Base-by-base conservation (phyloP, 2,329 filamentous ascomycete species). In the Fonsecaea monophora region DNA sequence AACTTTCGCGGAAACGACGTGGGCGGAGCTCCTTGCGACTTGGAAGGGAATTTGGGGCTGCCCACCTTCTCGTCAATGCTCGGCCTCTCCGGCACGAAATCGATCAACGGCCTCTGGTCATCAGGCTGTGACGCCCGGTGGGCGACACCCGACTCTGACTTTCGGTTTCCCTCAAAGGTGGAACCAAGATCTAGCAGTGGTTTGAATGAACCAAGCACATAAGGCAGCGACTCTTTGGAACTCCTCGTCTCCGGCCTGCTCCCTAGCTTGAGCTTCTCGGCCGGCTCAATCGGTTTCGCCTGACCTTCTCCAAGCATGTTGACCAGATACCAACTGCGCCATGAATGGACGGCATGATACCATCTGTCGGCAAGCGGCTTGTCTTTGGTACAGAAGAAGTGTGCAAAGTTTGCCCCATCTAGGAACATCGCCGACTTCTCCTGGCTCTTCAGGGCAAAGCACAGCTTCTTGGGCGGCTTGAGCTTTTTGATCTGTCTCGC, bases 251-350 rank as follows among this genome's bases (percentile, higher is more conserved):
- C 58, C 37, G 65, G 65, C 60, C 45, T 34, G n/a, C 56, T 18
- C 25, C 65, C 18, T 21, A 38, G 56, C n/a, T 35, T 15, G 4
- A 30, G 10, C 58, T n/a, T 60, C 55, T 21, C 66, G 25, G n/a
- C 25, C n/a, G 62, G 13, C 45, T 21, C 35, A 34, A 55, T 32
- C 13, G 50, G 53, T 38, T 35, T 58, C n/a, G 79, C 80, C 67
- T 81, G 75, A n/a, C 82, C 82, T 62, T 85, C 84, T 18, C 88
- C 87, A 75, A 90, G 85, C 68, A 88, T 88, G 72, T 92, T 89
- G 53, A 92, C 90, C 7, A 97, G 80, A 74, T 97, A 97, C 92
- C 93, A 97, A 77, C 92, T 96, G 66, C 94, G 87, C 94, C 94
- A 97, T 45, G 81, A 81, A 68, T 97, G 92, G 1, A 96, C 84